phyloP scores from a whole-genome alignment of 345 rosid species.

The Syzygium aqueum region DNA sequence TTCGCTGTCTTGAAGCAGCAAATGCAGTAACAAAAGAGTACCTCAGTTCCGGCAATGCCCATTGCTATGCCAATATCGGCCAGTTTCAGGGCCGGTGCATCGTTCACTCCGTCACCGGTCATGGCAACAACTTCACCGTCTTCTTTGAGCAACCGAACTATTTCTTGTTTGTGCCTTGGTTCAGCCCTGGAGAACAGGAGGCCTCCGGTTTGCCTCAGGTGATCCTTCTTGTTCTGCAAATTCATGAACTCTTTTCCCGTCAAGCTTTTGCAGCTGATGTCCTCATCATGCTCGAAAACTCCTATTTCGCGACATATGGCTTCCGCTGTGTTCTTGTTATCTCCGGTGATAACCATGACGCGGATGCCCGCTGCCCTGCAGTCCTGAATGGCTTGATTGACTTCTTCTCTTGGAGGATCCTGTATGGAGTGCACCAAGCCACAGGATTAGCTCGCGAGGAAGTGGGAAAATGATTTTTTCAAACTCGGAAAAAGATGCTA shows the following conservation, averaged over 20 bases:
- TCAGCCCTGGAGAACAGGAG: conserved; percentile 45
- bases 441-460: background rate
- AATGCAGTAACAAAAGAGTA: conserved; percentile 1
- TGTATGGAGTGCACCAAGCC: conserved; percentile 3
- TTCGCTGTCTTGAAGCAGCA: background rate
- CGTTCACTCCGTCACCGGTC: conserved; percentile 66
- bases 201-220: conserved; percentile 30
- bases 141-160: conserved; percentile 45
- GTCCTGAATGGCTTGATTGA: conserved; percentile 55
- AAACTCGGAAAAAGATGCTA: background rate
- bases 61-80: conserved; percentile 65
- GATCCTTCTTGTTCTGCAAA: conserved; percentile 17
- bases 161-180: conserved; percentile 45
- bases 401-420: conserved; percentile 80
- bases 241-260: conserved; percentile 36
- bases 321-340: conserved; percentile 62
- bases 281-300: conserved; percentile 34
- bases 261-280: conserved; percentile 23
- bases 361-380: conserved; percentile 65
- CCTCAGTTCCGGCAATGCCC: conserved; percentile 74
- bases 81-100: conserved; percentile 61
- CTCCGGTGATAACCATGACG: conserved; percentile 69
- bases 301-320: conserved; percentile 70
- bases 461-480: background rate
- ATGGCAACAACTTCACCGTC: conserved; percentile 64